Evolutionary conservation across 768 basidiomycete species (phyloP), one percentile per base, ranked within the genome.

Genomic region (Calocera cornea): DNA sequence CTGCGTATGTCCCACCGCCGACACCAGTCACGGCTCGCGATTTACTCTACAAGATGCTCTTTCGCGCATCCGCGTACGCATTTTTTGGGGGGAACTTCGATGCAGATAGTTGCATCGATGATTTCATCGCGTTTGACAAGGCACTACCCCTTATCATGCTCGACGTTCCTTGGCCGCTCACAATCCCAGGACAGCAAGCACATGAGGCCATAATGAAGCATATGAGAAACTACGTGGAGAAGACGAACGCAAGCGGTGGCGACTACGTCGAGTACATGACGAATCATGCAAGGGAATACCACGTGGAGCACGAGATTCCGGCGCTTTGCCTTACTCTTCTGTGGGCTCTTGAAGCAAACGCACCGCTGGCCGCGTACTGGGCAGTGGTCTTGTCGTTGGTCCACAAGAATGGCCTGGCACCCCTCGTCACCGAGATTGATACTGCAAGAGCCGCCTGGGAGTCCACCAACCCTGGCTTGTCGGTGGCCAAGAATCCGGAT

Each of bases 301-400:
- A 74, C 67, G 65, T 69, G 1, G 64, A 65, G 17, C 41, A 69
- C 14, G 71, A 72, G 34, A 49, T 68, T 10, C 72, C 74, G 14
- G 33, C 47, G 1, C 47, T 69, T 5, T 34, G 73, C 10, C 50
- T 66, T 29, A 41, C 49, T 2, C 71, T 72, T 36, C 65, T 73
- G 8, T 73, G 74, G 72, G 71, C 73, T 8, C 65, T 74, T 1
- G 66, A 72, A 36, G 70, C 72, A 5, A 75, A 75, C 65, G 73
- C 72, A 2, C 64, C 71, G 41, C 70, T 50, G 22, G 72, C 72
- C 19, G 71, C 41, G 2, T 72, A 71, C 38, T 72, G 74, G 74
- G 33, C 69, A 14, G 19, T 74, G 31, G 70, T 69, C 2, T 65
- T 72, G 5, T 34, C 68, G 16, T 66, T 73, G 5, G 65, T 73